Percentiles rank a stretch among this genome's conserved stretches.
Evolutionary conservation across 2,329 filamentous ascomycete species (phyloP).

Genomic region (Paracoccidioides brasiliensis): DNA sequence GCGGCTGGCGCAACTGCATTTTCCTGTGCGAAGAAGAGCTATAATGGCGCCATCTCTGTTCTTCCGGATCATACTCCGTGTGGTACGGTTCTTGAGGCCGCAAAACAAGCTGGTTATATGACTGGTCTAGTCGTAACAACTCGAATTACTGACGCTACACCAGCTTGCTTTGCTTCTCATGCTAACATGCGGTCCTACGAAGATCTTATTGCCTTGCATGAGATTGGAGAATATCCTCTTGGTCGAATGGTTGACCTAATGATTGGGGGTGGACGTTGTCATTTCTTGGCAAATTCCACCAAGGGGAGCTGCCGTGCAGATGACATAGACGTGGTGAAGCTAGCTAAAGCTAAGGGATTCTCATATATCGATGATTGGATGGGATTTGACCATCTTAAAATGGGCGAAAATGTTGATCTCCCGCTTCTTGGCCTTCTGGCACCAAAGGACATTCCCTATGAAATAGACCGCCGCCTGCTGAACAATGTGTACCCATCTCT

Average conservation of each 20-base stretch:
- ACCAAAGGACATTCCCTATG: conserved; percentile 70
- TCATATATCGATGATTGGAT: conserved; percentile 59
- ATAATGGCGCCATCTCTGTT: conserved; percentile 91
- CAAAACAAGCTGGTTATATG: conserved; percentile 79
- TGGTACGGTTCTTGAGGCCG: conserved; percentile 85
- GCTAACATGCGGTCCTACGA: conserved; percentile 68
- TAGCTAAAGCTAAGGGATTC: conserved; percentile 70
- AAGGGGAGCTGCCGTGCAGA: conserved; percentile 72
- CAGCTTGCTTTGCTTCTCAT: conserved; percentile 86
- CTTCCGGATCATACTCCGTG: conserved; percentile 75
- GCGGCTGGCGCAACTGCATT: conserved; percentile 97
- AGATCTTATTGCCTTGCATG: conserved; percentile 83
- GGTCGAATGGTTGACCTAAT: conserved; percentile 84
- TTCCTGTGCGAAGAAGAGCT: conserved; percentile 82
- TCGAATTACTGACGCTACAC: conserved; percentile 87
- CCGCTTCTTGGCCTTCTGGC: conserved; percentile 83
- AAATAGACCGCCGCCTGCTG: conserved; percentile 74
- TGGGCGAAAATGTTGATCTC: conserved; percentile 55
- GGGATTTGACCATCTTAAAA: conserved; percentile 61
- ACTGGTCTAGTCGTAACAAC: conserved; percentile 94
- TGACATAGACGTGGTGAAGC: conserved; percentile 56
- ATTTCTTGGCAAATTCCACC: conserved; percentile 75
- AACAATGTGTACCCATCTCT: conserved; percentile 74
- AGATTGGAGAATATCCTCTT: conserved; percentile 76
- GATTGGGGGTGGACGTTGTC: conserved; percentile 83